Evolutionary conservation across 2,329 filamentous ascomycete genomes (phyloP), one percentile per base, ranked within the genome.

Genomic region (Trichoderma pleuroti): DNA sequence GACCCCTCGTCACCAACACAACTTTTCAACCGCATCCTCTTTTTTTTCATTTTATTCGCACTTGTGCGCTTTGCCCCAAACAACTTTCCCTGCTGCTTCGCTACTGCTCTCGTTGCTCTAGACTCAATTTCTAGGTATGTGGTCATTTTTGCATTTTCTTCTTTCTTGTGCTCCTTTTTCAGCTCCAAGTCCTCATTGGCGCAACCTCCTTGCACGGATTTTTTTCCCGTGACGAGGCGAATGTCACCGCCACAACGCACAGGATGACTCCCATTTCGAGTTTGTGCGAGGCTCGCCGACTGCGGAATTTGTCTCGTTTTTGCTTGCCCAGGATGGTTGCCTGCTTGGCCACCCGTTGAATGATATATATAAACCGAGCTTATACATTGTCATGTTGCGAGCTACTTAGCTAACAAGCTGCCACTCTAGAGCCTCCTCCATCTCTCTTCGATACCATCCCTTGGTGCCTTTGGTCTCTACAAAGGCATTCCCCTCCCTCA

Each of bases 381-480:
- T 42, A 24, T 32, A 4, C 26, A 18, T 9, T 28, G 14, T 18
- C 12, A 16, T 24, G n/a, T 30, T 24, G 24, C 49, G 30, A 39
- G 49, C 26, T 21, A 21, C 14, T 18, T 6, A 32, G 54, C 64
- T 68, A 68, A 68, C 66, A 32, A n/a, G 36, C 65, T 28, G 21
- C 56, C 5, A 14, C 30, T 52, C 12, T 61, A 68, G 66, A 68
- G 42, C 56, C 52, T 36, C n/a, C 63, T 30, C 54, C n/a, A 1
- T 49, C 24, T 42, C 61, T 36, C 66, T 67, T 67, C 56, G 36
- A 70, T 71, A 26, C 63, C 49, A 24, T 62, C 67, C 67, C 5
- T 42, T 24, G 80, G 77, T 76, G 88, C 88, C 88, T 90, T 91
- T 91, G 88, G 87, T 90, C 87, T 82, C 77, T 75, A 86, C 87